Base-by-base conservation (phyloP, 257 asterid species). In the Solanum ossicruentum region DNA sequence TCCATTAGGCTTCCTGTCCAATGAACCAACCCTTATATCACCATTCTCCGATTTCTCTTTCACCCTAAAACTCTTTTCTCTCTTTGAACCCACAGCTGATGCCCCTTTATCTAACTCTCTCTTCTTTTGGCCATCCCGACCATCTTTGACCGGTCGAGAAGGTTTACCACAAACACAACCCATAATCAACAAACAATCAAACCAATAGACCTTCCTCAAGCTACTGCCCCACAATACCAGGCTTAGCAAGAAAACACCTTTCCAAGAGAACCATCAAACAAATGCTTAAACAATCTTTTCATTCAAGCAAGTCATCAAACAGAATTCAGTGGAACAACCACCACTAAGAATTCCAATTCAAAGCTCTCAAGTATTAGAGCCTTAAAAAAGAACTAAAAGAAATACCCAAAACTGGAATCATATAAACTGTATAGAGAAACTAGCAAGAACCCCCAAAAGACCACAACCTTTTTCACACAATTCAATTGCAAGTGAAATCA, bases 161-260 rank as follows among this genome's bases (percentile, higher is more conserved):
- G 95, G 90, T 89, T 93, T 96, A 71, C 92, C 98, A 80, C 93
- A 96, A 18, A 93, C 91, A 88, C 93, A 91, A 43, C 99, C 99
- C 99, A 96, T 96, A 43, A 56, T 87, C 85, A 72, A 88, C 85
- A 85, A 82, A 84, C 28, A 77, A 8, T 0, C 28, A 60, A 52
- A 10, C 69, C 57, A 56, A 70, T 79, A 85, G n/a, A 80, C 82
- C 82, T 81, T 13, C 61, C 45, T 23, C 57, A 75, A 47, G 81
- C 58, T 47, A 88, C 84, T 69, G 83, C 73, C 18, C 84, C 84
- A 88, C 69, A 86, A 75, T 54, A 80, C 36, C 51, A 17, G 80
- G 63, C 28, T 84, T 67, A 84, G 86, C 65, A 65, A 79, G 83
- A 54, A 81, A 8, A 80, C 83, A 87, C 21, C 21, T 15, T 45